These are phyloP conservation scores for Hypericum androsaemum DNA, from an alignment of 345 rosid species.

Conservation along the genomic window DNA sequence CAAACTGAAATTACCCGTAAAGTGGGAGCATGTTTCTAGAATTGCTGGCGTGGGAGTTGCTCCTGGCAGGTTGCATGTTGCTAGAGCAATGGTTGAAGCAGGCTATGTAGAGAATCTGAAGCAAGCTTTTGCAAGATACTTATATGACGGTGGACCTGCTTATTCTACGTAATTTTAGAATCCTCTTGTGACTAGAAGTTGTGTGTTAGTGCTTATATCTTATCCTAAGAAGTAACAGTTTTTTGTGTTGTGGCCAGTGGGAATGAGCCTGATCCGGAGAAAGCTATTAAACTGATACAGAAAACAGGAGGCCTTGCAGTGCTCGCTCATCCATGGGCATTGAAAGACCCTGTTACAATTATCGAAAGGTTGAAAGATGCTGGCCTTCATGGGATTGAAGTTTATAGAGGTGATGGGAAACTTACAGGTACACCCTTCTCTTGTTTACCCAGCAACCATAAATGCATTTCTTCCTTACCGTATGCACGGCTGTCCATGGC, in stretches of 20 bases:
- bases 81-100: constrained; percentile 91
- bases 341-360: constrained; percentile 59
- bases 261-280: constrained; percentile 74
- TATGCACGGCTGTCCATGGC: not conserved
- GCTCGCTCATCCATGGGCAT: constrained; percentile 96
- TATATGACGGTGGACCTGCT: constrained; percentile 92
- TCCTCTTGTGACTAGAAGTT: not conserved
- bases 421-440: constrained; percentile 36
- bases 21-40: constrained; percentile 76
- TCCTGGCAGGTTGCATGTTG: constrained; percentile 89
- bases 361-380: constrained; percentile 59
- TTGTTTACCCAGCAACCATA: not conserved
- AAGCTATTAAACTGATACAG: constrained; percentile 55
- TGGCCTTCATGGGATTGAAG: constrained; percentile 91
- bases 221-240: not conserved
- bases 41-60: constrained; percentile 93
- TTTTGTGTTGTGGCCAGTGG: constrained; percentile 40
- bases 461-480: not conserved
- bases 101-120: constrained; percentile 76
- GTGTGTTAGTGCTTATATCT: constrained; percentile 4
- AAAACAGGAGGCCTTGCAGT: constrained; percentile 90
- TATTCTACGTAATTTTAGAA: constrained; percentile 50
- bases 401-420: constrained; percentile 77
- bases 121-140: constrained; percentile 79
- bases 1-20: constrained; percentile 69